Base-by-base conservation (phyloP, 2,329 filamentous ascomycete species). In the Sclerotiophoma versabilis region DNA sequence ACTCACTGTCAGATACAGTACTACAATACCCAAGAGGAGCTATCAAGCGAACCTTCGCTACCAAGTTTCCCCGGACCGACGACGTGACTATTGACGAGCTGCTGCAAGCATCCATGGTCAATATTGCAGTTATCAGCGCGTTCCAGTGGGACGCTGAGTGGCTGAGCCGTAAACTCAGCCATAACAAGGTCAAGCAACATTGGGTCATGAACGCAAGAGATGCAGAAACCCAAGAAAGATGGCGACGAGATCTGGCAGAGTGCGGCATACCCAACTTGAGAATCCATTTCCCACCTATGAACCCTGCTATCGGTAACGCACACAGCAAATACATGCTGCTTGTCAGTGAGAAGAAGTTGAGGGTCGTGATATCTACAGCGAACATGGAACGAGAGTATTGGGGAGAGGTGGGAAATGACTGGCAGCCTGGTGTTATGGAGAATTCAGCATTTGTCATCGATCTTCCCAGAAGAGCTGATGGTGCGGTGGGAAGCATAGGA, bases 281-380 rank as follows among this genome's bases (percentile, higher is more conserved):
- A 17, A 64, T 87, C 49, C 92, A 91, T 70, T 96, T 98, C 69
- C 93, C 93, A 14, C 83, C 84, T 2, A 93, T 97, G 90, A 80
- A 85, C 33, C 84, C 86, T 1, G 80, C 84, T 39, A 77, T 85
- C 5, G 88, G 87, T 20, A 87, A 27, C 65, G 96, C 98, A 92
- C 95, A 98, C 75, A 96, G 92, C 43, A 98, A 99, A 71, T 80
- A 98, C 36, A 93, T 96, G 83, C 76, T 98, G 1, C 81, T 98
- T n/a, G 93, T 92, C 65, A 91, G 92, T 64, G 77, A 83, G 0
- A 77, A 77, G 1, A 87, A 92, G 71, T 75, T 97, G 14, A 86
- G 95, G 6, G 81, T 99, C 37, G 93, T 89, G 1, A 80, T 98
- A 2, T 92, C 95, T 0, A 93, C 89, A 3, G 95, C 92, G 1